Evolutionary conservation across 495 filamentous ascomycete genomes (phyloP), one percentile per base, ranked within the genome.

Genomic region (Aspergillus asperescens): DNA sequence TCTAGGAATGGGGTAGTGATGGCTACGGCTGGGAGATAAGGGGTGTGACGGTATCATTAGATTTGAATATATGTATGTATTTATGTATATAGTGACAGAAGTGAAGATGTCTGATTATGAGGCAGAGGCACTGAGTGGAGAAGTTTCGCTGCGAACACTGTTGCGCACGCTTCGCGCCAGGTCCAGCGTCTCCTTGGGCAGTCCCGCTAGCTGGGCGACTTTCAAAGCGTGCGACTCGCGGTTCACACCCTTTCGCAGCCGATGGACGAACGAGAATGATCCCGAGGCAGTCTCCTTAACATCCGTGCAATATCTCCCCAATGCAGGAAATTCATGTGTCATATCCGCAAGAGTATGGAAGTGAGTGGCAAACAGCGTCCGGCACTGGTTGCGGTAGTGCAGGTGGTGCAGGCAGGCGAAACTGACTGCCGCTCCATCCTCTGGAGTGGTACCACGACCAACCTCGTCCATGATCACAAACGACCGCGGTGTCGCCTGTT

Each of bases 381-480:
- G 83, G 58, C 85, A 88, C 58, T 75, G 74, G 63, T 92, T 95
- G 3, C 81, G 75, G 48, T 81, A 72, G 51, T 88, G 81, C 28
- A 98, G 70, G 66, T 95, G 88, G 58, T 92, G 78, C 29, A 98
- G 72, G 61, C 83, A 87, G 1, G 93, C 93, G 63, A 88, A 96
- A 6, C 89, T 90, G 9, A 98, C 82, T 2, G 93, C 94, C 8
- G 84, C 77, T 3, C 93, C 94, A 62, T 96, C 94, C 54, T 88
- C 83, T 1, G 93, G 90, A 2, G 91, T 94, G 7, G 94, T 98
- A 2, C 93, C 93, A 18, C 93, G 80, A 0, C 93, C 93, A 16
- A 98, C 84, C 72, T 98, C 93, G 63, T 98, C 93, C 92, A 98
- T 97, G 62, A 98, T 89, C n/a, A 97, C 93, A 57, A 98, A 91